A percentile compares a stretch with the other conserved stretches of the same genome.
These are phyloP conservation scores for Bruguiera gymnorhiza DNA, from an alignment of 345 rosid species.

Conservation along the genomic window DNA sequence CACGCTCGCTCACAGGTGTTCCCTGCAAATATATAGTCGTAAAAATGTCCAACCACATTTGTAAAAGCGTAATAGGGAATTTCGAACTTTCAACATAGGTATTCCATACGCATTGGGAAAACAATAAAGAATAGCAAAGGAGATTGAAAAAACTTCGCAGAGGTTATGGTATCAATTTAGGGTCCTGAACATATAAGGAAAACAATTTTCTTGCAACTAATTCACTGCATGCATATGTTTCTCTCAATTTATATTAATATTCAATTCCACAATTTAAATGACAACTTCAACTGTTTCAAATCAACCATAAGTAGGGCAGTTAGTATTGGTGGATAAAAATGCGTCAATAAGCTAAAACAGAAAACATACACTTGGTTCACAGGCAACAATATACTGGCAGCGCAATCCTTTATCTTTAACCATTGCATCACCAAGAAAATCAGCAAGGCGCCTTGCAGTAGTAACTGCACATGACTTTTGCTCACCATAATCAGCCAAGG, in stretches of 20 bases:
- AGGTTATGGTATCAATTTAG: no score
- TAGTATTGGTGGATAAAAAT: not conserved
- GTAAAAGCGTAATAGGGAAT: constrained; percentile 1
- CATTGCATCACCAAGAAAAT: constrained; percentile 91
- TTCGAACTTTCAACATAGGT: constrained; percentile 8
- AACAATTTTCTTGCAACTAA: no score
- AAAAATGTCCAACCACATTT: constrained; percentile 12
- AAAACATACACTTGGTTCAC: constrained; percentile 75
- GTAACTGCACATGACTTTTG: constrained; percentile 99
- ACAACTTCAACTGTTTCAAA: no score
- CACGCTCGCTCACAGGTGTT: constrained; percentile 95
- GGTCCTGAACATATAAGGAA: no score
- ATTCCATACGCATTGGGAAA: not conserved
- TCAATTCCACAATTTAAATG: no score
- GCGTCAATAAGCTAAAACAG: constrained; percentile 13
- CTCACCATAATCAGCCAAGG: constrained; percentile 86
- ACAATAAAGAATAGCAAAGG: not conserved
- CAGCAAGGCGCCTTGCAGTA: constrained; percentile 90
- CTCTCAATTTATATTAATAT: no score
- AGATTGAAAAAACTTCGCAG: not conserved
- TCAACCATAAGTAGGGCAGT: no score
- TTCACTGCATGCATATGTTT: no score
- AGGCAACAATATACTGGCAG: constrained; percentile 93
- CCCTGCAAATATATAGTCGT: constrained; percentile 50
- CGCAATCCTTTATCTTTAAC: constrained; percentile 98